Percentiles rank a stretch among this genome's conserved stretches.
phyloP scores from a whole-genome alignment of 345 rosid genomes.

The Salix brachista region DNA sequence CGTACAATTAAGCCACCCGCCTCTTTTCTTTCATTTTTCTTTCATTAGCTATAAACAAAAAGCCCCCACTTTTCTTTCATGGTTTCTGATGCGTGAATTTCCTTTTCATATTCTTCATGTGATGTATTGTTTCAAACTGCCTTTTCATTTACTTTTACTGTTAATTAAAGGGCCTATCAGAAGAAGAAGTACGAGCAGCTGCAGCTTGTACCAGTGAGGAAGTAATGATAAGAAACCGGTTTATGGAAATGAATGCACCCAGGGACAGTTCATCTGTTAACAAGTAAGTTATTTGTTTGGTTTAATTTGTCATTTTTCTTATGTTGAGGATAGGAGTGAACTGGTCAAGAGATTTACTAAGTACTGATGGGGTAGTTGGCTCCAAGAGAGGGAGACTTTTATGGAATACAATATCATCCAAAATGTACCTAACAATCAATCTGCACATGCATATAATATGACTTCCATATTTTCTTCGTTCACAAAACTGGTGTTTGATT shows the following conservation, averaged over 20 bases:
- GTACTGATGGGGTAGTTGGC: not conserved
- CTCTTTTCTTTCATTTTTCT: not conserved
- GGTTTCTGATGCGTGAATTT: not conserved
- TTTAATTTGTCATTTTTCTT: not conserved
- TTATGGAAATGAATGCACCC: slow-evolving; percentile 98
- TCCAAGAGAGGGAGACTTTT: slow-evolving; percentile 7
- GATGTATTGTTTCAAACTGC: slow-evolving; percentile 4
- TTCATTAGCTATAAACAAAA: not conserved
- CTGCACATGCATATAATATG: slow-evolving; percentile 3
- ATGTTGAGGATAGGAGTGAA: not conserved
- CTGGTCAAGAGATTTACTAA: not conserved
- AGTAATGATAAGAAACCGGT: slow-evolving; percentile 89
- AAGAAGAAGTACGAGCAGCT: slow-evolving; percentile 91
- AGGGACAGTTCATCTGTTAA: slow-evolving; percentile 82
- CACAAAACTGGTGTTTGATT: not conserved
- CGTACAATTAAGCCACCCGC: not conserved
- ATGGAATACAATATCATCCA: not conserved
- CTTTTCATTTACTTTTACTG: slow-evolving; percentile 19
- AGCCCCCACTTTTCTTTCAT: not conserved
- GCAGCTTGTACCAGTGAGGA: slow-evolving; percentile 97
- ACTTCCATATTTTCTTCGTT: slow-evolving; percentile 1
- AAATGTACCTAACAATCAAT: not conserved
- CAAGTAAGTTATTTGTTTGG: slow-evolving; percentile 58
- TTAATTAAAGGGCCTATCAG: slow-evolving; percentile 82
- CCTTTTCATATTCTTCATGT: not conserved